phyloP scores from a whole-genome alignment of 2,329 filamentous ascomycete genomes.

The Microdochium bolleyi region DNA sequence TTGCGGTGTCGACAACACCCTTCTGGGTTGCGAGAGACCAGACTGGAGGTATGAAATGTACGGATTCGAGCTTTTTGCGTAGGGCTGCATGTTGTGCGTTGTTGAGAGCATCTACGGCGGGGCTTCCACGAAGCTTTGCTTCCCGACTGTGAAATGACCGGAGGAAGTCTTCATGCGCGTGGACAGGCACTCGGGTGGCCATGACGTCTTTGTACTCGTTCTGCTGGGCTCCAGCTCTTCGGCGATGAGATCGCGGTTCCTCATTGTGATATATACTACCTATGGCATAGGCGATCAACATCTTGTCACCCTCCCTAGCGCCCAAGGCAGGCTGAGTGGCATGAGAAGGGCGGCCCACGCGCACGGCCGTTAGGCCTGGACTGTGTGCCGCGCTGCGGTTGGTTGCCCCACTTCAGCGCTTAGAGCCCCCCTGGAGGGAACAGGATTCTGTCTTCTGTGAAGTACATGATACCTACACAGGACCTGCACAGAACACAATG shows the following conservation, averaged over 20 bases:
- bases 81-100: not conserved
- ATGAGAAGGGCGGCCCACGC: too few relatives aligned
- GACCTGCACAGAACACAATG: not conserved
- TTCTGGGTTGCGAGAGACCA: not conserved
- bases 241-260: not conserved
- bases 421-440: too few relatives aligned
- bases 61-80: not conserved
- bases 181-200: too few relatives aligned
- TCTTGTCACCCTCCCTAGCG: too few relatives aligned
- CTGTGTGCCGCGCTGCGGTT: too few relatives aligned
- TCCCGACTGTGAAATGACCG: not conserved
- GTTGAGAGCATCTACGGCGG: not conserved
- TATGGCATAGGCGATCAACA: too few relatives aligned
- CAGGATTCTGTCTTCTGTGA: too few relatives aligned
- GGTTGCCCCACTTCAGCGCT: too few relatives aligned
- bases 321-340: too few relatives aligned
- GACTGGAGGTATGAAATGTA: not conserved
- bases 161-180: too few relatives aligned
- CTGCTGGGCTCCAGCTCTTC: not conserved
- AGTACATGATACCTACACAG: too few relatives aligned
- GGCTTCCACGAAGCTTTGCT: not conserved
- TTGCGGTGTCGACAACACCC: not conserved
- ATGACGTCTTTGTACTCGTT: not conserved
- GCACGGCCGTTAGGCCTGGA: too few relatives aligned
- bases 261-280: not conserved